These are phyloP conservation scores for Pseudocercospora musae DNA, from an alignment of 2,329 filamentous ascomycete species.

Conservation along the genomic window DNA sequence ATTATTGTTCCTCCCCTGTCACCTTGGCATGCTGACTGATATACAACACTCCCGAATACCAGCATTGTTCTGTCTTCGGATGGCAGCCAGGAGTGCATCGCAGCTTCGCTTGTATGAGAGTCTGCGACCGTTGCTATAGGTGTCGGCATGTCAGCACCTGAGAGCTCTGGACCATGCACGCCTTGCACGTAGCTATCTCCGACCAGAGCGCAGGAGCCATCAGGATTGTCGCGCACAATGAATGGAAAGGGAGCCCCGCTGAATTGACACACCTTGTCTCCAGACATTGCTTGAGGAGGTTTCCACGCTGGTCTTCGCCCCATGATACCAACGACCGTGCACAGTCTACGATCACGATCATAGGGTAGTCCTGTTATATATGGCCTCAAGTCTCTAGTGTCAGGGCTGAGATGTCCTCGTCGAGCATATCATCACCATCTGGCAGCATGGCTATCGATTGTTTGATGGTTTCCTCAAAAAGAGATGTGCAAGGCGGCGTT, in stretches of 20 bases:
- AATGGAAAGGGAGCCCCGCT: slow-evolving; percentile 8
- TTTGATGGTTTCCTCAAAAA: background rate
- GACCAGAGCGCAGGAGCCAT: background rate
- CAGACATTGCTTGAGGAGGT: background rate
- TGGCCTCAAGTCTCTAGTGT: background rate
- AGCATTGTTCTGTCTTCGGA: background rate
- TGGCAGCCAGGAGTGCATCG: background rate
- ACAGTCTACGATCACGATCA: slow-evolving; percentile 7
- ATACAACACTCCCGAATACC: background rate
- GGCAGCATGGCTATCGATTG: background rate
- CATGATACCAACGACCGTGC: background rate
- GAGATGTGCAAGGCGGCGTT: background rate
- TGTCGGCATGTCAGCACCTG: background rate
- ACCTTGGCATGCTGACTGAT: too few relatives aligned
- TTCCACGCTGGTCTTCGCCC: slow-evolving; percentile 3
- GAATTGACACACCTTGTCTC: slow-evolving; percentile 5
- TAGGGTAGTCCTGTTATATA: slow-evolving; percentile 9
- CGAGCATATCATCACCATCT: background rate
- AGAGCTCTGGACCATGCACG: background rate
- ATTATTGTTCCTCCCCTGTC: too few relatives aligned
- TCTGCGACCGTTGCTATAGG: background rate
- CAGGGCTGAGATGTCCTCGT: background rate
- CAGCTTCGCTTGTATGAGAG: background rate
- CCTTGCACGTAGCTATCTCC: slow-evolving; percentile 8
- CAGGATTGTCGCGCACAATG: background rate